Evolutionary conservation across 352 stramenopile genomes (phyloP), one percentile per base, ranked within the genome.

Genomic region (Phytophthora pisi): DNA sequence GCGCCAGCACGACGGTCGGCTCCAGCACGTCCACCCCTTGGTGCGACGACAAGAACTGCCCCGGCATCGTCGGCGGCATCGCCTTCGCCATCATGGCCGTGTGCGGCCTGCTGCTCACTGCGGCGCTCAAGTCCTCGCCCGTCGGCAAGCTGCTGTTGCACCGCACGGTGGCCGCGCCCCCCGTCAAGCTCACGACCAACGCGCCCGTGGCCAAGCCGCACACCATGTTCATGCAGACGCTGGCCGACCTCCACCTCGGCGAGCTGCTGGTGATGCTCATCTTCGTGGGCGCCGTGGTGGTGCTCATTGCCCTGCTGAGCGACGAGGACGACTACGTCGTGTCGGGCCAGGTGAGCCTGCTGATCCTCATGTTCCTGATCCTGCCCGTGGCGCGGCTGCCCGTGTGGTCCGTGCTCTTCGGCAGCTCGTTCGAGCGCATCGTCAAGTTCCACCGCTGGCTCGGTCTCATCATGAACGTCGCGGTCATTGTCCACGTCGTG

Each of bases 391-490:
- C 87, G 5, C 70, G 78, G 8, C 65, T 92, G 26, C 75, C 75
- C 6, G 65, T 93, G 18, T 93, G 85, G 85, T 84, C 79, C 10
- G 57, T 88, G 24, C 74, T 88, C 46, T 95, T 95, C 24, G 82
- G 82, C 57, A 88, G 70, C 52, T 92, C 83, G 30, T 91, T 92
- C 40, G 87, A 95, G 51, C 87, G 87, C 18, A 90, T 93, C 24
- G 66, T 93, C 71, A 93, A 93, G 76, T 95, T 93, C 51, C 87
- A 95, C 65, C 87, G 87, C 51, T 93, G 84, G 82, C 73, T 95
- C n/a, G 87, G 85, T 6, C 55, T 92, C 49, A 47, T 75, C 24
- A 74, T 90, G 66, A 83, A 75, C 16, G 46, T 92, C 11, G 74
- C 79, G 7, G 73, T 81, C 30, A 57, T 93, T 34, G 60, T 92